phyloP scores from a whole-genome alignment of 2,329 filamentous ascomycete genomes.

The Iodosphaeria phyllophila region DNA sequence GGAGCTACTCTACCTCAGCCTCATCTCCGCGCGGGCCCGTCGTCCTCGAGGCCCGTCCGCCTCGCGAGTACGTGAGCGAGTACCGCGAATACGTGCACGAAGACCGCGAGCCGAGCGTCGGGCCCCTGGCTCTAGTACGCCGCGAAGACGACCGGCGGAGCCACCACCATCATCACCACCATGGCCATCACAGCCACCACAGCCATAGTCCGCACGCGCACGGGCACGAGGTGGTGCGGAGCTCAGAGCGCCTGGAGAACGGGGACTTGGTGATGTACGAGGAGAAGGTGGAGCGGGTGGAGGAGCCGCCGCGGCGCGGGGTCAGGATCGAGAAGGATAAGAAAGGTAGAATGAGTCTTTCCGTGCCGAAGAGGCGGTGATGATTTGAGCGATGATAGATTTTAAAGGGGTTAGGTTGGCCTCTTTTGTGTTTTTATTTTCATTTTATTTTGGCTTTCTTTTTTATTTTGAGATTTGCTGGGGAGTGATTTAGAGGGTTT shows the following conservation, averaged over 20 bases:
- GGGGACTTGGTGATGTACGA: constrained; percentile 46
- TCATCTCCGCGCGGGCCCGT: constrained; percentile 18
- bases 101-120: constrained; percentile 20
- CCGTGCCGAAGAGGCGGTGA: constrained; percentile 50
- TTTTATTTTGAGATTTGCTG: no score
- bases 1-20: constrained; percentile 16
- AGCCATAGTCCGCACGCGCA: constrained; percentile 20
- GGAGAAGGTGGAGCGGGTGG: constrained; percentile 35
- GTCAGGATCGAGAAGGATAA: constrained; percentile 70
- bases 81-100: constrained; percentile 13
- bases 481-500: no score
- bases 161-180: constrained; percentile 7
- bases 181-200: constrained; percentile 16
- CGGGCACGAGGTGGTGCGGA: constrained; percentile 35
- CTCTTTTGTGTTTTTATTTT: no score
- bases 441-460: constrained; percentile 7
- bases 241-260: constrained; percentile 37
- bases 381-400: constrained; percentile 23
- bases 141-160: constrained; percentile 42
- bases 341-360: constrained; percentile 90
- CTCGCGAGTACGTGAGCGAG: constrained; percentile 13
- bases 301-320: constrained; percentile 33
- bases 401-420: constrained; percentile 1
- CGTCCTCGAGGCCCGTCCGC: constrained; percentile 20
- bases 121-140: constrained; percentile 25